Evolutionary conservation across 305 asterid genomes (phyloP).

Genomic region (Fraxinus baroniana): DNA sequence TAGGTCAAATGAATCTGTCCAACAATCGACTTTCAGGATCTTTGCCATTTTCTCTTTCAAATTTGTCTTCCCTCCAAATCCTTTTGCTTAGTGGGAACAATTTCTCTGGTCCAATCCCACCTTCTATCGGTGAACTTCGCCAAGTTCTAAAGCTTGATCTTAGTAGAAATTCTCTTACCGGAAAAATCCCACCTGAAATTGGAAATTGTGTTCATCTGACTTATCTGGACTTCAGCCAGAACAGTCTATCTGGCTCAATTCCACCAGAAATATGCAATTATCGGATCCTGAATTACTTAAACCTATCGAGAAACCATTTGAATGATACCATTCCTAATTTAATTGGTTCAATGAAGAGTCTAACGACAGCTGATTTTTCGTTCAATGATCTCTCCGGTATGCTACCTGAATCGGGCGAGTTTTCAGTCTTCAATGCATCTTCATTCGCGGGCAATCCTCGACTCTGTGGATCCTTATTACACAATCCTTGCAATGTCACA

Average conservation of each 20-base stretch:
- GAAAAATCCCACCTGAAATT: constrained; percentile 73
- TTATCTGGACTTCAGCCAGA: constrained; percentile 83
- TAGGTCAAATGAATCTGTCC: constrained; percentile 74
- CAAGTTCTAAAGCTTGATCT: constrained; percentile 72
- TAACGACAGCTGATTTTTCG: constrained; percentile 88
- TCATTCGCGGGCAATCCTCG: constrained; percentile 79
- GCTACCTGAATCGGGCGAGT: constrained; percentile 84
- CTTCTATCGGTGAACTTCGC: constrained; percentile 68
- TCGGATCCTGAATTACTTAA: constrained; percentile 72
- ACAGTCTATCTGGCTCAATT: constrained; percentile 67
- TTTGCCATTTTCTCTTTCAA: constrained; percentile 68
- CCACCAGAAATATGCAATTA: constrained; percentile 62
- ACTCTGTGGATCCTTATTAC: constrained; percentile 64
- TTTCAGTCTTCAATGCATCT: constrained; percentile 70
- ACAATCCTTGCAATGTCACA: constrained; percentile 63
- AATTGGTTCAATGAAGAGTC: constrained; percentile 76
- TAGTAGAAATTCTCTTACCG: constrained; percentile 57
- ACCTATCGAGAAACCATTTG: constrained; percentile 78
- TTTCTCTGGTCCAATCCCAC: constrained; percentile 74
- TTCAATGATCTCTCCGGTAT: constrained; percentile 83
- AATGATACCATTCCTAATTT: constrained; percentile 59
- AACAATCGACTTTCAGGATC: constrained; percentile 71
- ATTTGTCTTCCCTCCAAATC: constrained; percentile 66
- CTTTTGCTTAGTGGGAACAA: constrained; percentile 63
- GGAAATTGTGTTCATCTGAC: constrained; percentile 65